A percentile compares a stretch with the other conserved stretches of the same genome.
Conservation (phyloP, 352 stramenopile species). For the Phytophthora brassicae region DNA sequence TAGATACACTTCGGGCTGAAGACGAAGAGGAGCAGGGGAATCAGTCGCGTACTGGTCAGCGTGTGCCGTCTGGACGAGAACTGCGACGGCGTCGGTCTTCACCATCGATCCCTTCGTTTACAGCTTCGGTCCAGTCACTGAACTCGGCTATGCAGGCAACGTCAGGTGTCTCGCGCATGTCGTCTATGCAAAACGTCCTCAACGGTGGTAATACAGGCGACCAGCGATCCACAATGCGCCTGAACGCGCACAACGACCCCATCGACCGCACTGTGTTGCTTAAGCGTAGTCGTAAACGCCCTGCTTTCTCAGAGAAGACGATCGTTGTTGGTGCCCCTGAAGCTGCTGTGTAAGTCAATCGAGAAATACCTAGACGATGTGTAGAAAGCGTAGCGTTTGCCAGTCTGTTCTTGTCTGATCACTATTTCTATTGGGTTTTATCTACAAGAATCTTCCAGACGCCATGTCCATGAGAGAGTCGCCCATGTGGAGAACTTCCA, state of each 20-base stretch:
- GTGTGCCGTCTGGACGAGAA: conserved; percentile 51
- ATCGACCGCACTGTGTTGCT: conserved; percentile 77
- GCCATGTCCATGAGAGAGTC: conserved; percentile 71
- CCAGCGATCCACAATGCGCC: conserved; percentile 53
- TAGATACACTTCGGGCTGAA: conserved; percentile 59
- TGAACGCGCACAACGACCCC: conserved; percentile 60
- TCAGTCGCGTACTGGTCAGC: conserved; percentile 41
- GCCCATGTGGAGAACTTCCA: conserved; percentile 62
- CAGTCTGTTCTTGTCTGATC: conserved; percentile 4
- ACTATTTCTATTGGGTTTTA: conserved; percentile 7
- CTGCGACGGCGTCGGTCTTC: conserved; percentile 74
- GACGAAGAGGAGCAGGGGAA: conserved; percentile 50
- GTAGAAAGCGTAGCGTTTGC: conserved; percentile 15
- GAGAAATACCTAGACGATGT: conserved; percentile 15
- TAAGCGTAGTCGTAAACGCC: conserved; percentile 77
- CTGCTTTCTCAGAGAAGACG: conserved; percentile 77
- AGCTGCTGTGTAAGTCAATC: conserved; percentile 66
- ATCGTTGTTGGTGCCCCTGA: conserved; percentile 86
- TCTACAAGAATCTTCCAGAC: conserved; percentile 58
- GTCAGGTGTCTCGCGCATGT: conserved; percentile 51
- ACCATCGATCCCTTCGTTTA: conserved; percentile 88
- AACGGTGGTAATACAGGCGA: conserved; percentile 36
- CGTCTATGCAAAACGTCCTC: conserved; percentile 42
- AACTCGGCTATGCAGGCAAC: conserved; percentile 78
- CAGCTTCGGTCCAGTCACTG: conserved; percentile 79